phyloP scores from a whole-genome alignment of 257 asterid species.

The Nicotiana obtusifolia region DNA sequence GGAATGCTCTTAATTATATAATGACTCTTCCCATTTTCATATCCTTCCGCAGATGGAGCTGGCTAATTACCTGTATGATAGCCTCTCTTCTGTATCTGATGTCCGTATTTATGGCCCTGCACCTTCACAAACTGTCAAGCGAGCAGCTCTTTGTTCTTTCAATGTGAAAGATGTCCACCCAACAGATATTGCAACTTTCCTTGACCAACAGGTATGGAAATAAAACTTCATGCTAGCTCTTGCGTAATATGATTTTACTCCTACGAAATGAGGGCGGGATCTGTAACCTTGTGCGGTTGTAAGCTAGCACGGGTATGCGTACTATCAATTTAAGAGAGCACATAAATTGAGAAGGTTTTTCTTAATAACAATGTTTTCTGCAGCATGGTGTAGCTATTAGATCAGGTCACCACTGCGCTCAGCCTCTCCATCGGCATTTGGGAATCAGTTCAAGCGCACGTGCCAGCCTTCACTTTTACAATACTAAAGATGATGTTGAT shows the following conservation, averaged over 20 bases:
- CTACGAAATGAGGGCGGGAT: background rate
- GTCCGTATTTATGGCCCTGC: slow-evolving; percentile 80
- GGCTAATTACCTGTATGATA: slow-evolving; percentile 51
- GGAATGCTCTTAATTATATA: background rate
- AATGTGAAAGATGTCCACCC: slow-evolving; percentile 76
- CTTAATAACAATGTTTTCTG: background rate
- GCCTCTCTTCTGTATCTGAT: slow-evolving; percentile 45
- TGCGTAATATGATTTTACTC: background rate
- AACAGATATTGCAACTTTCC: slow-evolving; percentile 79
- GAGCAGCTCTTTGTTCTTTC: slow-evolving; percentile 94
- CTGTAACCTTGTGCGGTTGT: background rate
- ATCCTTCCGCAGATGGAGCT: slow-evolving; percentile 58
- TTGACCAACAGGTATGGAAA: slow-evolving; percentile 69
- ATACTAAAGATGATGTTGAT: slow-evolving; percentile 87
- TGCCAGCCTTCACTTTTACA: slow-evolving; percentile 89
- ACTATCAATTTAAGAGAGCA: background rate
- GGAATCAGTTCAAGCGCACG: slow-evolving; percentile 85
- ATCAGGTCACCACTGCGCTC: slow-evolving; percentile 97
- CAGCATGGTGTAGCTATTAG: slow-evolving; percentile 90
- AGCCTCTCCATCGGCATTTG: slow-evolving; percentile 75
- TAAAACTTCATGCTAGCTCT: background rate
- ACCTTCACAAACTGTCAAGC: slow-evolving; percentile 48
- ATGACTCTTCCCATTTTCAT: background rate
- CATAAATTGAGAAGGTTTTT: background rate
- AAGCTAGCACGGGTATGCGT: background rate